phyloP scores from a whole-genome alignment of 352 stramenopile genomes.

The Pythium periplocum region DNA sequence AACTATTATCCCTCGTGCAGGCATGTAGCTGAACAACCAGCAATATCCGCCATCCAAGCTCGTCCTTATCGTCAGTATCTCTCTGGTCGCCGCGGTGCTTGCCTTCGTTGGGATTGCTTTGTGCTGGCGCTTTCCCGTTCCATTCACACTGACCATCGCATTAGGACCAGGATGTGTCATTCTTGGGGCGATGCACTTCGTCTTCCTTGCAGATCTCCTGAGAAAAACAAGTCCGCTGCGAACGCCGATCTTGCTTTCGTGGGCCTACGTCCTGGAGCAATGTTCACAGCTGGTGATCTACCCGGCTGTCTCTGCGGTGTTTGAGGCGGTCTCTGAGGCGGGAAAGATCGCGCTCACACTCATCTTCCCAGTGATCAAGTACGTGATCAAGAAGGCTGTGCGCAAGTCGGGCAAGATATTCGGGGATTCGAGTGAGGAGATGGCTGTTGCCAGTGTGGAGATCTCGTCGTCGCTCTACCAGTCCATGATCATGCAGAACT shows the following conservation, averaged over 20 bases:
- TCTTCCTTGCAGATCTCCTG: too few relatives aligned
- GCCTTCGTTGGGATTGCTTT: too few relatives aligned
- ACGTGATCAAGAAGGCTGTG: conserved; percentile 9
- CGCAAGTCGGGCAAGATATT: background rate
- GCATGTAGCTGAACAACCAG: too few relatives aligned
- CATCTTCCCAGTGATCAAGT: conserved; percentile 15
- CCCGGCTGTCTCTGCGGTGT: conserved; percentile 17
- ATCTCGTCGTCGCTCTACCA: conserved; percentile 22
- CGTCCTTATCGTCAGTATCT: too few relatives aligned
- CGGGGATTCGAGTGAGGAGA: conserved; percentile 1
- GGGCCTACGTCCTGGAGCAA: background rate
- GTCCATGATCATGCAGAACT: conserved; percentile 18
- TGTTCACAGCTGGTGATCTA: conserved; percentile 3
- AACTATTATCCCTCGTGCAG: too few relatives aligned
- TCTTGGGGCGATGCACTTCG: background rate
- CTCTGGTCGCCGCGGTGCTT: too few relatives aligned
- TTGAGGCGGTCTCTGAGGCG: conserved; percentile 4
- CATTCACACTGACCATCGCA: background rate
- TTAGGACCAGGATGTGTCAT: background rate
- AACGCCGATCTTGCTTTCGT: background rate
- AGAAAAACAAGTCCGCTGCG: background rate
- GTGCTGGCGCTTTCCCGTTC: background rate
- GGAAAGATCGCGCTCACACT: conserved; percentile 13
- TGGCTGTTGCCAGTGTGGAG: conserved; percentile 15
- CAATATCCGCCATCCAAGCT: too few relatives aligned